phyloP scores from a whole-genome alignment of 2,329 filamentous ascomycete genomes.

The Diaporthe batatas region DNA sequence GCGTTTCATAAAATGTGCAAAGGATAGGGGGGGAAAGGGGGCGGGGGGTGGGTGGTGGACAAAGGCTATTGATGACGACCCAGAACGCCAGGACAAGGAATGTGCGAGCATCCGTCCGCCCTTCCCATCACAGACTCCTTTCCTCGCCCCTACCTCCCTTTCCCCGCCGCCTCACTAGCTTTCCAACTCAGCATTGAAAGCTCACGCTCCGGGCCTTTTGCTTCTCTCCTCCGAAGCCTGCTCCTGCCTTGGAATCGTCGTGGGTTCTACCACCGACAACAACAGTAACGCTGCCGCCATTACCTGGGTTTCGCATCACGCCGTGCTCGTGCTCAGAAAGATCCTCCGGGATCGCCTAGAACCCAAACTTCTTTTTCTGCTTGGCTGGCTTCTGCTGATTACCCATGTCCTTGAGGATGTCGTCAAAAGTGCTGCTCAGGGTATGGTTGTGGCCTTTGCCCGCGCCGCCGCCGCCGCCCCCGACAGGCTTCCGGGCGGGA shows the following conservation, averaged over 20 bases:
- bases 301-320: neutral
- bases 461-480: slow-evolving; percentile 39
- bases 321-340: slow-evolving; percentile 40
- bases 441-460: slow-evolving; percentile 34
- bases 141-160: slow-evolving; percentile 1
- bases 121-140: neutral
- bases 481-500: slow-evolving; percentile 36
- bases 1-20: neutral
- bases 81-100: slow-evolving; percentile 16
- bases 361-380: slow-evolving; percentile 47
- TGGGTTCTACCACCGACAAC: neutral
- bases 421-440: slow-evolving; percentile 52
- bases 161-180: slow-evolving; percentile 7
- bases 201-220: slow-evolving; percentile 17
- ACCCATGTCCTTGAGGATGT: slow-evolving; percentile 54
- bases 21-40: neutral
- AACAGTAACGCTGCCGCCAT: neutral
- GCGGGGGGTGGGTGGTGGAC: neutral
- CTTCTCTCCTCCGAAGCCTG: neutral
- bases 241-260: neutral
- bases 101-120: slow-evolving; percentile 2
- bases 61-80: neutral
- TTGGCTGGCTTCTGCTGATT: slow-evolving; percentile 47
- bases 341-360: slow-evolving; percentile 40
- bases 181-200: slow-evolving; percentile 4